These are phyloP conservation scores for Pharus latifolius DNA, from an alignment of 176 grass and related monocot genomes.

Conservation along the genomic window DNA sequence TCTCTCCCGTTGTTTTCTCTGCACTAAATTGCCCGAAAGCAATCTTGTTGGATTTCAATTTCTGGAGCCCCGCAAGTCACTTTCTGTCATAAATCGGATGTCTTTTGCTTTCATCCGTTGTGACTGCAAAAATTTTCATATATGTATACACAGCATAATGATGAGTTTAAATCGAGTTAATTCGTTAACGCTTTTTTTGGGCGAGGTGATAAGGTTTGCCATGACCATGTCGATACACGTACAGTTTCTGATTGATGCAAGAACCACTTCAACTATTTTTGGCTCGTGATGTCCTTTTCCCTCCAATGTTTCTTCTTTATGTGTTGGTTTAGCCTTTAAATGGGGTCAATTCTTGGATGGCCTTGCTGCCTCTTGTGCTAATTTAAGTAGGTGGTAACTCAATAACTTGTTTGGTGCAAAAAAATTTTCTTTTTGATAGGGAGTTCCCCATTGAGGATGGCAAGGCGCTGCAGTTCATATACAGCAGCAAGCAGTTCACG, in stretches of 20 bases:
- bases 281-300: background rate
- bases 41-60: background rate
- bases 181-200: too few species aligned
- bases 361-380: too few species aligned
- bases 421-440: too few species aligned
- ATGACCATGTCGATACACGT: too few species aligned
- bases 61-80: background rate
- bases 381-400: background rate
- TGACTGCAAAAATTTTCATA: too few species aligned
- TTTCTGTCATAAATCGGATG: background rate
- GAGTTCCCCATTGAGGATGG: conserved; percentile 61
- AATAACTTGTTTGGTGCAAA: background rate
- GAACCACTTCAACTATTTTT: background rate
- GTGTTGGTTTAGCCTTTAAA: background rate
- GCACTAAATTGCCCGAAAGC: background rate
- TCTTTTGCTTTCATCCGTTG: too few species aligned
- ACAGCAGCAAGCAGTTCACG: conserved; percentile 63
- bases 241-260: too few species aligned
- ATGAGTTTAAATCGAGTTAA: background rate
- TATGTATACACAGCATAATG: too few species aligned
- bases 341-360: background rate
- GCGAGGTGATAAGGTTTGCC: too few species aligned
- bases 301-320: background rate
- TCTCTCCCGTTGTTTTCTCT: background rate
- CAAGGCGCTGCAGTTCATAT: conserved; percentile 90